Evolutionary conservation across 345 rosid genomes (phyloP), one percentile per base, ranked within the genome.

Genomic region (Isatis tinctoria): DNA sequence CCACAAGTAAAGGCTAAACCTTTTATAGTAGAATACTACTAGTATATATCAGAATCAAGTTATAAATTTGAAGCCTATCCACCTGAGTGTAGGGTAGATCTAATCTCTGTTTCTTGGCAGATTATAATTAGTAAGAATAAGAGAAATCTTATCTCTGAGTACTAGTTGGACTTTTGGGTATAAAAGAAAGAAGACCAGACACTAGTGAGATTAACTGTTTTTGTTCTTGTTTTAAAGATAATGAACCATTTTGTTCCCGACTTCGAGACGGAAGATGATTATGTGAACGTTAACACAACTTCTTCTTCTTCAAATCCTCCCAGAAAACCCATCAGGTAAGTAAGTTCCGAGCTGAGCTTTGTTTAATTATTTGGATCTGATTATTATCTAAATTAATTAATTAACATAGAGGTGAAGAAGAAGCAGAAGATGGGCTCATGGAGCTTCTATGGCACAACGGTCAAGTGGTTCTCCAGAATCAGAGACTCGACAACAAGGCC

Each of bases 391-490:
- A 14, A 12, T 32, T 43, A n/a, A 2, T 40, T 11, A 4, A 54
- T 0, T 49, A 49, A 52, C 30, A 43, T 72, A 88, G 96, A 77
- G 76, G 74, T 12, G 72, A 65, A 51, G 33, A 52, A 12, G 58
- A 52, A 33, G 36, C 6, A 17, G 95, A 82, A 43, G 90, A 88
- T 45, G 90, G 83, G 61, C 79, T 91, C 60, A 85, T 85, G 99
- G 99, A 94, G 88, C 84, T 95, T 33, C 75, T 90, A 30, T 95
- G 99, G 99, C 88, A 88, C 14, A 87, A 95, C 81, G 99, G 99
- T 26, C 99, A 81, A 49, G 93, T 90, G 0, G 88, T 91, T 60
- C 35, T 82, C 79, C 96, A 90, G 7, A 86, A 82, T 67, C 99
- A 88, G 44, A 84, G 83, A 8, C 88, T 74, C 53, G 81, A 83